These are phyloP conservation scores for Podila clonocystis DNA, from an alignment of 192 early-diverging fungal genomes.

Conservation along the genomic window DNA sequence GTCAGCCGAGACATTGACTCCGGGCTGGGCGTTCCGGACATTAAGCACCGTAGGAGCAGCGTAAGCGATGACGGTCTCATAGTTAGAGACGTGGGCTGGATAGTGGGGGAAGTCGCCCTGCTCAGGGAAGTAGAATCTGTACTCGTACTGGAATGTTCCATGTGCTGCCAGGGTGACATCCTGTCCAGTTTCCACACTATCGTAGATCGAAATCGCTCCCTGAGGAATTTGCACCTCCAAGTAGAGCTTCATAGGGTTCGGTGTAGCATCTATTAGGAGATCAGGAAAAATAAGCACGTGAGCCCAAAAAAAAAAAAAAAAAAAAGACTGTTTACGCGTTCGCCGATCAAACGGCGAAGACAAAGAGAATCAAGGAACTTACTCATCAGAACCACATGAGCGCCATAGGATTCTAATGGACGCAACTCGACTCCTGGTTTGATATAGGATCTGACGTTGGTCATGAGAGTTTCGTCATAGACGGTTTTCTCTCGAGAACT, in stretches of 20 bases:
- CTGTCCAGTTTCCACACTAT: slow-evolving; percentile 11
- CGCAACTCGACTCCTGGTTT: slow-evolving; percentile 15
- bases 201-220: slow-evolving; percentile 47
- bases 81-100: slow-evolving; percentile 49
- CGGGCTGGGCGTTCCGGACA: slow-evolving; percentile 7
- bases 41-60: slow-evolving; percentile 24
- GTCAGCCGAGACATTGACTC: not conserved
- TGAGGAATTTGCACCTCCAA: slow-evolving; percentile 54
- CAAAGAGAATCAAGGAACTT: not conserved
- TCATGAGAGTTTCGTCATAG: slow-evolving; percentile 23
- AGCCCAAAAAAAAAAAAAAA: too few species aligned
- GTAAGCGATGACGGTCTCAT: slow-evolving; percentile 35
- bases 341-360: not conserved
- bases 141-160: slow-evolving; percentile 39
- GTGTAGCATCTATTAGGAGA: slow-evolving; percentile 47
- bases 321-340: not conserved
- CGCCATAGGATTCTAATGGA: slow-evolving; percentile 29
- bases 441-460: slow-evolving; percentile 18
- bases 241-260: slow-evolving; percentile 49
- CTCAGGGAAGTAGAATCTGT: slow-evolving; percentile 61
- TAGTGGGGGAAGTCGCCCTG: slow-evolving; percentile 49
- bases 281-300: not conserved
- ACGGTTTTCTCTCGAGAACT: slow-evolving; percentile 4
- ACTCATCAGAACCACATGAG: slow-evolving; percentile 46
- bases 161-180: slow-evolving; percentile 26